Base-by-base conservation (phyloP, 108 stramenopile species). In the Parietichytrium sp. region DNA sequence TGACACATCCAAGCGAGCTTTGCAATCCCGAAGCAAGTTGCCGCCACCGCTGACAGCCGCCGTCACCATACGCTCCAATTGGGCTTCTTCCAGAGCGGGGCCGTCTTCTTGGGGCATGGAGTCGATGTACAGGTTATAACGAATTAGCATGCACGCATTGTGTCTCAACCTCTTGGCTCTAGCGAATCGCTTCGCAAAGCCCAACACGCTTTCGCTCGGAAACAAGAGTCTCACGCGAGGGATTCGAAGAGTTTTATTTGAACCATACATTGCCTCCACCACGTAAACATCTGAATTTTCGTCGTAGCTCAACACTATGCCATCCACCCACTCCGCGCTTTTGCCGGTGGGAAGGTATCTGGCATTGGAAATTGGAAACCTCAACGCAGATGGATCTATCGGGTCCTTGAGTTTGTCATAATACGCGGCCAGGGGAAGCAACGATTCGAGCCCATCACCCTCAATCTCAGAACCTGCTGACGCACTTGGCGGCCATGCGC, bases 91-190 rank as follows among this genome's bases (percentile, higher is more conserved):
- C 27, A 87, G 72, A 18, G 82, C 53, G 7, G 42, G 25, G 33
- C 52, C 55, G 49, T 18, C 54, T 42, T 86, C 81, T 16, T 54
- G 42, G 4, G 87, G 87, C 85, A 88, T 88, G 81, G 50, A 82
- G 45, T 84, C 83, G 10, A 84, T 78, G 54, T 61, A 86, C 18
- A 83, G 49, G 49, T 82, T 31, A 54, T 86, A 84, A 25, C 80
- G 52, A 47, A 88, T 55, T 18, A 80, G 38, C 12, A 23, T 47
- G 72, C 82, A 72, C 3, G 80, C 83, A 15, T 38, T 4, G 26
- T 25, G 10, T 7, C 87, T 80, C 0, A 30, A 38, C 4, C 33
- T 3, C 33, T 54, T 55, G 18, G 85, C 82, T 4, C 47, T 42
- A 2, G 42, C 55, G 7, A 85, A 79, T 12, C 85, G 83, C 36